Conservation (phyloP, 306 rosid genomes). For the Sophora flavescens region DNA sequence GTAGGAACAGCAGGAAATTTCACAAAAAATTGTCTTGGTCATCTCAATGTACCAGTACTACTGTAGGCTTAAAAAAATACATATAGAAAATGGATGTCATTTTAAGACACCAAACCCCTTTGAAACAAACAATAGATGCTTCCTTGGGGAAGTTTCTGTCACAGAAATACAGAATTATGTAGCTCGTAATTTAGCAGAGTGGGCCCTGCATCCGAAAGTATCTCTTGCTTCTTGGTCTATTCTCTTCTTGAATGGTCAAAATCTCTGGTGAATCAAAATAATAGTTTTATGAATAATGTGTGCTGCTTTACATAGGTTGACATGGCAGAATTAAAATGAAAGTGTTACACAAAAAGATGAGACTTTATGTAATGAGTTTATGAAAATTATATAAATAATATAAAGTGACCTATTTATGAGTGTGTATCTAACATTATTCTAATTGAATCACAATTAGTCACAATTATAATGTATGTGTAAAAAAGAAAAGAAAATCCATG, state of each 20-base stretch:
- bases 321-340: no score
- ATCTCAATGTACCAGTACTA: conserved; percentile 6
- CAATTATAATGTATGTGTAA: no score
- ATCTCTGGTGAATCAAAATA: conserved; percentile 27
- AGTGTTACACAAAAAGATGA: no score
- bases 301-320: no score
- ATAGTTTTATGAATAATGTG: neutral
- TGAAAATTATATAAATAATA: no score
- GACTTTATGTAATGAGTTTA: no score
- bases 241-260: conserved; percentile 39
- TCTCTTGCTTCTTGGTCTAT: conserved; percentile 39
- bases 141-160: conserved; percentile 33
- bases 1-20: conserved; percentile 50
- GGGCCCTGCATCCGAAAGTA: conserved; percentile 17
- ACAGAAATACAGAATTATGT: conserved; percentile 8
- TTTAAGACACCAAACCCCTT: conserved; percentile 43
- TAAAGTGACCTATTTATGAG: no score
- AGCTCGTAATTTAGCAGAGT: conserved; percentile 25
- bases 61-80: conserved; percentile 9
- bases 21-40: conserved; percentile 41
- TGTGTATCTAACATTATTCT: no score
- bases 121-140: conserved; percentile 37
- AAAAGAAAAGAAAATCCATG: no score
- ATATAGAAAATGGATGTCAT: conserved; percentile 18
- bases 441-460: no score